phyloP scores from a whole-genome alignment of 176 grass and related monocot genomes.

The Bothriochloa decipiens region DNA sequence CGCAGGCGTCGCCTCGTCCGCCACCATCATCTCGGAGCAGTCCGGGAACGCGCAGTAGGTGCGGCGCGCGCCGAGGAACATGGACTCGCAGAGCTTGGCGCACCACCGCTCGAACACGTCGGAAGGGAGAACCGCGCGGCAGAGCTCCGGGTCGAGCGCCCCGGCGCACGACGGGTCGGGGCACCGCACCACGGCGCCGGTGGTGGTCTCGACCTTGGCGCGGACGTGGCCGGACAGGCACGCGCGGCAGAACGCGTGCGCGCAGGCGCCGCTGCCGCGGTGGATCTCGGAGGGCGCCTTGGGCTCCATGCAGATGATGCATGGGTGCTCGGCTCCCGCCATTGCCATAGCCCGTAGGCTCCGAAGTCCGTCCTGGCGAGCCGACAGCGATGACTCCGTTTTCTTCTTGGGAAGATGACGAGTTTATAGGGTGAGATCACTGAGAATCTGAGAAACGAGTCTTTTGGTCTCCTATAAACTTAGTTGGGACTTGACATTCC shows the following conservation, averaged over 20 bases:
- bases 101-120: conserved; percentile 63
- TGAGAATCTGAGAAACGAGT: too few relatives aligned
- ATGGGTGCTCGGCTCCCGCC: conserved; percentile 27
- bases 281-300: conserved; percentile 28
- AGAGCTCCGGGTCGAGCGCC: conserved; percentile 46
- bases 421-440: too few relatives aligned
- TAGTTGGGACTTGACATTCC: too few relatives aligned
- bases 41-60: conserved; percentile 70
- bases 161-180: conserved; percentile 51
- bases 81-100: conserved; percentile 51
- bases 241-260: conserved; percentile 60
- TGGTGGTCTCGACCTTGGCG: conserved; percentile 51
- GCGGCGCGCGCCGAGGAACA: conserved; percentile 45
- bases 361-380: too few relatives aligned
- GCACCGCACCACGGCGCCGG: conserved; percentile 44
- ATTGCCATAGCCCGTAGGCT: not conserved
- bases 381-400: too few relatives aligned
- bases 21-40: conserved; percentile 70
- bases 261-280: conserved; percentile 42
- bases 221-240: conserved; percentile 62
- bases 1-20: conserved; percentile 35
- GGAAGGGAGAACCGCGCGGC: conserved; percentile 21
- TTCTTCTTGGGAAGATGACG: too few relatives aligned
- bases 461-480: too few relatives aligned
- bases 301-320: conserved; percentile 76